Evolutionary conservation across 2,329 filamentous ascomycete genomes (phyloP).

Genomic region (Domatiomyces globalis): DNA sequence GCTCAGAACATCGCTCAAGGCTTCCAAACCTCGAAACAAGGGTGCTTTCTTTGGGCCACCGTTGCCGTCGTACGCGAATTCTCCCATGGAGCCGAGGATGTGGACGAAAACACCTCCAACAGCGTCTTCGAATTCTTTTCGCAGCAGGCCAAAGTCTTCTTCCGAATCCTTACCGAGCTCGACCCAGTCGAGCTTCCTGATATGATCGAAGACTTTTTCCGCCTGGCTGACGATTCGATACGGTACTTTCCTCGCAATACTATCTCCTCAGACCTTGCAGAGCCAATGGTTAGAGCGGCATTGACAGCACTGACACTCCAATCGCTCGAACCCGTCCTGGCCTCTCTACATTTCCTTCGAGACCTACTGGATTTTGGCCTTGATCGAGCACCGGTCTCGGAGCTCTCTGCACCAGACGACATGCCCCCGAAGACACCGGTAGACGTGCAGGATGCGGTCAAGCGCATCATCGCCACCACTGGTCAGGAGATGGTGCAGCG

Average conservation of each 20-base stretch:
- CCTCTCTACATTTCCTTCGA: constrained; percentile 81
- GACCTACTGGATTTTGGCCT: constrained; percentile 83
- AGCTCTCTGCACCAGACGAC: constrained; percentile 48
- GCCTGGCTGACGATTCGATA: constrained; percentile 76
- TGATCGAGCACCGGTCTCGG: constrained; percentile 46
- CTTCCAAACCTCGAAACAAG: constrained; percentile 74
- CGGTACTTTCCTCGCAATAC: constrained; percentile 82
- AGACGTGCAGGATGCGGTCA: constrained; percentile 59
- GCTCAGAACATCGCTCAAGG: constrained; percentile 78
- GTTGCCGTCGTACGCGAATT: constrained; percentile 92
- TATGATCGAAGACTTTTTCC: constrained; percentile 94
- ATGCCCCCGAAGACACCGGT: constrained; percentile 45
- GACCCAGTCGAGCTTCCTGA: constrained; percentile 63
- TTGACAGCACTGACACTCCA: constrained; percentile 76
- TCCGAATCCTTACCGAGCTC: constrained; percentile 76
- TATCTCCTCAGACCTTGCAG: constrained; percentile 63
- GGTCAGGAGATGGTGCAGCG: constrained; percentile 74
- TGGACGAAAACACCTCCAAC: constrained; percentile 66
- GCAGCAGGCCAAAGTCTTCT: constrained; percentile 76
- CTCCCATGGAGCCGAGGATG: constrained; percentile 73
- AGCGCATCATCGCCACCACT: constrained; percentile 52
- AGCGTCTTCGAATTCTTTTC: constrained; percentile 93
- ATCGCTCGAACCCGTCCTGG: constrained; percentile 80
- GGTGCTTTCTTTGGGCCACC: constrained; percentile 97
- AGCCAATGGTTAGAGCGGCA: constrained; percentile 73